These are phyloP conservation scores for Calonectria honghensis DNA, from an alignment of 2,329 filamentous ascomycete genomes.

Conservation along the genomic window DNA sequence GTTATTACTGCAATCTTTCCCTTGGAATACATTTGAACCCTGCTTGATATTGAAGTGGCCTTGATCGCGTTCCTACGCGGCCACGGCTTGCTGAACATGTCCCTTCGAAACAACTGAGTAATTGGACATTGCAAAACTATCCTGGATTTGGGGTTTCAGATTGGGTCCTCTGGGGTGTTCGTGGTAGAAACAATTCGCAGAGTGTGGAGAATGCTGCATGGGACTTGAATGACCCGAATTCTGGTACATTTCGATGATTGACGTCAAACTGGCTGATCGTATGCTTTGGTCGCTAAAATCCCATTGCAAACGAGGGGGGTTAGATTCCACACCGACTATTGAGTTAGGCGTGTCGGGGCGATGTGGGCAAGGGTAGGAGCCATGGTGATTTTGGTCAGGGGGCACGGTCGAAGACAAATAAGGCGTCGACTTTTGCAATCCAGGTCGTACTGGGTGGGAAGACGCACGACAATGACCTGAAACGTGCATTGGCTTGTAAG, in stretches of 20 bases:
- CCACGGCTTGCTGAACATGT: constrained; percentile 51
- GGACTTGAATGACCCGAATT: constrained; percentile 54
- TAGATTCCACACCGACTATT: constrained; percentile 54
- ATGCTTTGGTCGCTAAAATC: constrained; percentile 61
- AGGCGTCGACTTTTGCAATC: constrained; percentile 64
- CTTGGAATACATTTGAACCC: too few species aligned
- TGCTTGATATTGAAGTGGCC: constrained; percentile 23
- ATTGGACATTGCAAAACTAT: constrained; percentile 50
- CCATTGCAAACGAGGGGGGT: constrained; percentile 56
- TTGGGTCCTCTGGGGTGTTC: constrained; percentile 73
- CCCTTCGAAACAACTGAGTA: constrained; percentile 58
- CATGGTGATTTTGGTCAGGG: constrained; percentile 51
- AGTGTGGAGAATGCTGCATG: constrained; percentile 54
- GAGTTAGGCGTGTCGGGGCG: constrained; percentile 62
- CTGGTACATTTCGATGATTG: constrained; percentile 70
- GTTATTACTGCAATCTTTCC: not conserved
- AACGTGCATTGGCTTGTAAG: constrained; percentile 63
- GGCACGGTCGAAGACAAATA: constrained; percentile 61
- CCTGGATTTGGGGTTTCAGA: constrained; percentile 49
- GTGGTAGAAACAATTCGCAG: constrained; percentile 67
- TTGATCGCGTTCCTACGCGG: constrained; percentile 53
- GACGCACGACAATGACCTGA: constrained; percentile 60
- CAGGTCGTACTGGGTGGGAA: constrained; percentile 63
- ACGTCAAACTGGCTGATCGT: constrained; percentile 70
- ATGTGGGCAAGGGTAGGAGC: constrained; percentile 42